A percentile compares a stretch with the other conserved stretches of the same genome.
These are phyloP conservation scores for Entomortierella chlamydospora DNA, from an alignment of 192 early-diverging fungal genomes.

Conservation along the genomic window DNA sequence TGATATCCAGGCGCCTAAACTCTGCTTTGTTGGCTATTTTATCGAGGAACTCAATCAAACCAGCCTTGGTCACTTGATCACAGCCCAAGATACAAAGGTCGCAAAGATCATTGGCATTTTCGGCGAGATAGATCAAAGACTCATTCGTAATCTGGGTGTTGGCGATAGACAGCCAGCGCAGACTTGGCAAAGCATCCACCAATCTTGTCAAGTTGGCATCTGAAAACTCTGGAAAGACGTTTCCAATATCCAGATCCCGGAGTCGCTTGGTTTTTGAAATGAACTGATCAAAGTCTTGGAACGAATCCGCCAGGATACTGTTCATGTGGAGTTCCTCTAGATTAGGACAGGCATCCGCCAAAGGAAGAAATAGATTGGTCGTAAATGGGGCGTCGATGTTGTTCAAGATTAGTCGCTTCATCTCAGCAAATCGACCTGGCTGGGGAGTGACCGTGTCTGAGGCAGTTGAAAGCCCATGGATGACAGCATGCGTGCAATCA, in stretches of 20 bases:
- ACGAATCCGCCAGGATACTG: slow-evolving; percentile 46
- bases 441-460: slow-evolving; percentile 9
- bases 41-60: slow-evolving; percentile 33
- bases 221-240: slow-evolving; percentile 42
- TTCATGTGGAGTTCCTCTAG: slow-evolving; percentile 49
- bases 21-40: slow-evolving; percentile 26
- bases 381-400: slow-evolving; percentile 48
- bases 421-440: slow-evolving; percentile 7
- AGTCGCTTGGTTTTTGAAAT: slow-evolving; percentile 18
- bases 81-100: slow-evolving; percentile 52
- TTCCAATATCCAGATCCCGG: slow-evolving; percentile 42
- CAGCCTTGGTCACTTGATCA: slow-evolving; percentile 44
- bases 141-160: slow-evolving; percentile 48
- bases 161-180: slow-evolving; percentile 46
- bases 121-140: slow-evolving; percentile 27
- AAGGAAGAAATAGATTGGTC: slow-evolving; percentile 17
- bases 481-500: slow-evolving; percentile 30
- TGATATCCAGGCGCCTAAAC: slow-evolving; percentile 34
- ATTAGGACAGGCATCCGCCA: slow-evolving; percentile 36
- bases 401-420: slow-evolving; percentile 45
- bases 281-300: slow-evolving; percentile 37
- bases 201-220: slow-evolving; percentile 37
- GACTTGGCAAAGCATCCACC: slow-evolving; percentile 20
- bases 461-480: slow-evolving; percentile 29
- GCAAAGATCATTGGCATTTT: slow-evolving; percentile 19